These are phyloP conservation scores for Marasmius fiardii DNA, from an alignment of 1,284 basidiomycete genomes.

Conservation along the genomic window DNA sequence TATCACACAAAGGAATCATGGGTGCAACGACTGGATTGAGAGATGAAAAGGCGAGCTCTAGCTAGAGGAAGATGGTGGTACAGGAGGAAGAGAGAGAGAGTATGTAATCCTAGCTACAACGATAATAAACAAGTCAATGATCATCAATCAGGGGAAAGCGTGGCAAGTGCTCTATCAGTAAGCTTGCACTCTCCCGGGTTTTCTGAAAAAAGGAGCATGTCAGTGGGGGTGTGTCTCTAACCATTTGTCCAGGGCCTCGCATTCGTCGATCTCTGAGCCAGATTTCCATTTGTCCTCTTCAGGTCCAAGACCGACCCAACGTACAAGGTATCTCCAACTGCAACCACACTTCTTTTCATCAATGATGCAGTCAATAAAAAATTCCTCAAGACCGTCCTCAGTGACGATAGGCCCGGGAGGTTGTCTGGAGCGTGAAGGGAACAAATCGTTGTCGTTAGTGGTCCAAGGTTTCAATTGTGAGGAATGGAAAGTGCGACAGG, in stretches of 20 bases:
- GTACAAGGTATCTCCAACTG: conserved; percentile 6
- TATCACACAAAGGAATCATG: too few relatives aligned
- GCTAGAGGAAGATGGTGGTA: too few relatives aligned
- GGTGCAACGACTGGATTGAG: too few relatives aligned
- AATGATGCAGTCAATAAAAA: background rate
- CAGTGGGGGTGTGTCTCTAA: background rate
- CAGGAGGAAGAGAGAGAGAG: too few relatives aligned
- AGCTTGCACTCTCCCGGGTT: background rate
- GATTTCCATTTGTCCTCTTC: conserved; percentile 8
- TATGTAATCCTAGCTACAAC: too few relatives aligned
- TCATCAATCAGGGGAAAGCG: too few relatives aligned
- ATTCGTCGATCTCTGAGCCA: conserved; percentile 13
- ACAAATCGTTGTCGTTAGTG: conserved; percentile 12
- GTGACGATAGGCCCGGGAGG: conserved; percentile 13
- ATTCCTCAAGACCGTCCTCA: conserved; percentile 5
- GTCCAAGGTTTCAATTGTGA: conserved; percentile 13
- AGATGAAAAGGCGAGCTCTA: too few relatives aligned
- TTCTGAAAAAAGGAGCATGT: background rate
- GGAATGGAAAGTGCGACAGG: conserved; percentile 22
- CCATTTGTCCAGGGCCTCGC: conserved; percentile 19
- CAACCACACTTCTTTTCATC: background rate
- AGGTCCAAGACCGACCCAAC: conserved; percentile 5
- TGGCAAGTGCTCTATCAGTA: too few relatives aligned
- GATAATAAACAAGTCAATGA: too few relatives aligned
- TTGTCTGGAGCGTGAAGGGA: conserved; percentile 3